Evolutionary conservation across 768 basidiomycete species (phyloP), one percentile per base, ranked within the genome.

Genomic region (Guyanaporus albipodus): DNA sequence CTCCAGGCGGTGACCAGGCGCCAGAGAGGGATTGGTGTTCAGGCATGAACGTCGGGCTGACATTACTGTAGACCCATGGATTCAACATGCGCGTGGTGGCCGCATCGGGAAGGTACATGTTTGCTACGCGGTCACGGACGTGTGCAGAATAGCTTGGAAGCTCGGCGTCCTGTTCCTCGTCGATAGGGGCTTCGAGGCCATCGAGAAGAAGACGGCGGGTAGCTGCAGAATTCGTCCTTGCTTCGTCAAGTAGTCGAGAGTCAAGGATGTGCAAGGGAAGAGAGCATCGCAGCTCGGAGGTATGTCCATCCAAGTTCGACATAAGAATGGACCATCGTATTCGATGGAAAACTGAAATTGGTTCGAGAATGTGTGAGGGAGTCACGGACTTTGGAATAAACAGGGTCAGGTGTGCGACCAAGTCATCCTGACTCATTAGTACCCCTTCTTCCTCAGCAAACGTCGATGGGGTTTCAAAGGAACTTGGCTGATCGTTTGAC

Each of bases 241-340:
- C 86, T 62, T 96, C 93, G 12, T 83, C 74, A 14, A 88, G 73
- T 1, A 95, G 70, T 11, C 78, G 73, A 48, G 77, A 62, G 54
- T 93, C 85, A 19, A 97, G 83, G 38, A 98, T 75, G 59, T 89
- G 81, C 27, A 98, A 67, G 0, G 95, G 95, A 6, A 97, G 75
- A 2, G 92, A 92, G 66, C 95, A 97, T 14, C 93, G 83, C n/a
- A 98, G 74, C 65, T 97, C 92, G 8, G 91, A 94, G 3, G 83
- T 85, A 62, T 97, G 95, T 0, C 93, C 93, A 61, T 97, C 95
- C 7, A 75, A 74, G 62, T 97, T 98, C 52, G 74, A 75, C 59
- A 94, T 85, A 42, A 83, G 71, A 51, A 91, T 85, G 14, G 64
- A 78, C 88, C 88, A 90, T 31, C 85, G 78, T 56, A 97, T 77